phyloP scores from a whole-genome alignment of 1,284 basidiomycete species.

The Puccinia brachypodii region DNA sequence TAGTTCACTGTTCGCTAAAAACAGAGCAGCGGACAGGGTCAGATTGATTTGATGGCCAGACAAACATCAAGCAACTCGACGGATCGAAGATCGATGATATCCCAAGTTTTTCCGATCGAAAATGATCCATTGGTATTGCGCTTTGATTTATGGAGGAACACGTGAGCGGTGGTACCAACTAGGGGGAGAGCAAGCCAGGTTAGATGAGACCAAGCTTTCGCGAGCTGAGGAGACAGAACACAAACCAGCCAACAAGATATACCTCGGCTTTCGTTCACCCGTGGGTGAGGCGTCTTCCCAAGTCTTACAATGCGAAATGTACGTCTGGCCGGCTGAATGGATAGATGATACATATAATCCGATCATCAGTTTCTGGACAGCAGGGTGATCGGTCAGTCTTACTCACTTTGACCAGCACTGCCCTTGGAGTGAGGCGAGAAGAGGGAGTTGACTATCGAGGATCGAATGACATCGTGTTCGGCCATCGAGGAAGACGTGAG shows the following conservation, averaged over 20 bases:
- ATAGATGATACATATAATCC: not conserved
- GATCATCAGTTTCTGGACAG: not conserved
- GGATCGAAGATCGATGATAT: constrained; percentile 73
- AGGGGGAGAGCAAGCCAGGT: not conserved
- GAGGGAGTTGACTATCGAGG: constrained; percentile 76
- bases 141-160: constrained; percentile 84
- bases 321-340: constrained; percentile 56
- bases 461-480: constrained; percentile 53
- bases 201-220: constrained; percentile 63
- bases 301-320: constrained; percentile 82
- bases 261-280: constrained; percentile 75
- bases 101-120: constrained; percentile 98
- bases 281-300: constrained; percentile 72
- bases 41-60: constrained; percentile 50
- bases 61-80: constrained; percentile 75
- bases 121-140: constrained; percentile 91
- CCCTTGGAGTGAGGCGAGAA: constrained; percentile 64
- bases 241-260: constrained; percentile 81
- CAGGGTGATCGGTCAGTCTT: not conserved
- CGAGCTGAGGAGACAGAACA: constrained; percentile 52
- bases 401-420: constrained; percentile 45
- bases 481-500: not conserved
- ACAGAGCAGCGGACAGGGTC: not conserved
- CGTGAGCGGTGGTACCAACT: constrained; percentile 23
- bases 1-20: not conserved